Percentiles rank a stretch among this genome's conserved stretches.
Evolutionary conservation across 2,329 filamentous ascomycete species (phyloP).

Genomic region (Fusarium nanum): DNA sequence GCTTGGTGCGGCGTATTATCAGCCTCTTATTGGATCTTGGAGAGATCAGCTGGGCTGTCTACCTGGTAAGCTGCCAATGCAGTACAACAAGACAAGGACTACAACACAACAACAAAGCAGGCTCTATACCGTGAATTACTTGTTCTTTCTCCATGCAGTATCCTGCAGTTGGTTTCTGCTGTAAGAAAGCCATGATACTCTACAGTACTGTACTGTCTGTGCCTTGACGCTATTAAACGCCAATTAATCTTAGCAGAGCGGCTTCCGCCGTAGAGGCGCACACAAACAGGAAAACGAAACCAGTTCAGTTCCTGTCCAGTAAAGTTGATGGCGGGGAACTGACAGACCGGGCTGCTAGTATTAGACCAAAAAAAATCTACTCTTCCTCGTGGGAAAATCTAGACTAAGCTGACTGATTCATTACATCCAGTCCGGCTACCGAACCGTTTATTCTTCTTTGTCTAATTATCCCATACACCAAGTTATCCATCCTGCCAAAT

Average conservation of each 20-base stretch:
- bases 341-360: background rate
- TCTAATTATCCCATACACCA: constrained; percentile 1
- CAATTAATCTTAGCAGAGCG: constrained; percentile 9
- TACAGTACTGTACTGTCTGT: background rate
- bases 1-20: constrained; percentile 24
- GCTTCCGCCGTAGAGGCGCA: constrained; percentile 10
- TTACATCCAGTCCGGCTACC: constrained; percentile 35
- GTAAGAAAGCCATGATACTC: background rate
- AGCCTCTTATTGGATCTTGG: constrained; percentile 27
- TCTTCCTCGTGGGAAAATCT: background rate
- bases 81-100: constrained; percentile 23
- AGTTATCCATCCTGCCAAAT: constrained; percentile 11
- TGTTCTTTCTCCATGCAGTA: background rate
- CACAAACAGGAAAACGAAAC: constrained; percentile 20
- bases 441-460: constrained; percentile 32
- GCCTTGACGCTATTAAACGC: constrained; percentile 10
- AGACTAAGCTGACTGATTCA: constrained; percentile 22
- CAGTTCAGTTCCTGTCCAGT: background rate
- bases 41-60: constrained; percentile 32
- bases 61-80: constrained; percentile 29
- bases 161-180: background rate
- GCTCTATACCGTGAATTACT: constrained; percentile 6
- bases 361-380: background rate
- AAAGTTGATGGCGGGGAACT: too few species aligned
- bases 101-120: background rate